These are phyloP conservation scores for Neurospora cerealis DNA, from an alignment of 495 filamentous ascomycete genomes.

Conservation along the genomic window DNA sequence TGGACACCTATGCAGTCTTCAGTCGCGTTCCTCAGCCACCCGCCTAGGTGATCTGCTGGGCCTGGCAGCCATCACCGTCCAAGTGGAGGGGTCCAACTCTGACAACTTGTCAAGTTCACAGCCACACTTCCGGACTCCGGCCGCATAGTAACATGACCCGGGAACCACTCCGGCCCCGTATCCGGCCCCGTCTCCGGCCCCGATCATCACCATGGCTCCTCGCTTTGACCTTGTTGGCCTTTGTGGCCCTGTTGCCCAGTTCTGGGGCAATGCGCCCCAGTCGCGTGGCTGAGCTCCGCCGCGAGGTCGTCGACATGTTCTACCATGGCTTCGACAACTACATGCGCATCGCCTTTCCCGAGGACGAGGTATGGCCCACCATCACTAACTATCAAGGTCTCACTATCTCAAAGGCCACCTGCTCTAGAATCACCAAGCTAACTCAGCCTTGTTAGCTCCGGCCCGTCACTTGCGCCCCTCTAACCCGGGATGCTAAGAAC, in stretches of 20 bases:
- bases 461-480: slow-evolving; percentile 73
- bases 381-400: slow-evolving; percentile 1
- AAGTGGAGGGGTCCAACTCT: neutral
- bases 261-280: slow-evolving; percentile 41
- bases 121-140: neutral
- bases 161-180: neutral
- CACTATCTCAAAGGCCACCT: neutral
- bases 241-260: slow-evolving; percentile 20
- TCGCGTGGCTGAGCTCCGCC: slow-evolving; percentile 41
- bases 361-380: slow-evolving; percentile 62
- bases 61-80: neutral
- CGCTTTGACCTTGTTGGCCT: slow-evolving; percentile 5
- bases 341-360: slow-evolving; percentile 86
- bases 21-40: neutral
- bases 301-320: slow-evolving; percentile 85
- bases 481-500: slow-evolving; percentile 72
- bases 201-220: neutral
- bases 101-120: neutral
- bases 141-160: neutral
- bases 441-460: slow-evolving; percentile 44
- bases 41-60: neutral
- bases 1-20: neutral
- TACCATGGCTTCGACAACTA: slow-evolving; percentile 97
- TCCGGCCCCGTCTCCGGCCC: neutral
- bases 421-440: neutral